phyloP scores from a whole-genome alignment of 345 rosid species.

The Kernera saxatilis region DNA sequence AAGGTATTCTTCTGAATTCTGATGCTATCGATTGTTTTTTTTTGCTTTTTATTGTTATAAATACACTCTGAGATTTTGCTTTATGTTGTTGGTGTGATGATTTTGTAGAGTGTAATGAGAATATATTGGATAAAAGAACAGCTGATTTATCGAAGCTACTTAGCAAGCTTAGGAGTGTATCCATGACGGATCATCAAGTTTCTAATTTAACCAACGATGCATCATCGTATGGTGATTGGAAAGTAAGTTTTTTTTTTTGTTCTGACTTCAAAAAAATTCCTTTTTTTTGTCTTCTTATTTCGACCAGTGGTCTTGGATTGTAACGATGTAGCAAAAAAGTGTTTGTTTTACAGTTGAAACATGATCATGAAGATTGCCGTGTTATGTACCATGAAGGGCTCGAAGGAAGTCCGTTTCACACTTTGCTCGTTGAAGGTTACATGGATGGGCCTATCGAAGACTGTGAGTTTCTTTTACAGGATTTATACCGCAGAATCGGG shows the following conservation, averaged over 20 bases:
- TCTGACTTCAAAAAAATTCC: background rate
- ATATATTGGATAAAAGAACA: slow-evolving; percentile 51
- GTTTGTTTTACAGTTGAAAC: slow-evolving; percentile 57
- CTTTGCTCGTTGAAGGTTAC: slow-evolving; percentile 93
- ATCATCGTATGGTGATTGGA: slow-evolving; percentile 63
- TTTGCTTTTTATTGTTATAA: background rate
- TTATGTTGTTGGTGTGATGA: slow-evolving; percentile 13
- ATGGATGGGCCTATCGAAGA: slow-evolving; percentile 72
- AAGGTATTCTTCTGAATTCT: slow-evolving; percentile 34
- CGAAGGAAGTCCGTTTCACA: slow-evolving; percentile 73
- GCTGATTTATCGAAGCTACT: slow-evolving; percentile 56
- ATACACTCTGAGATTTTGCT: background rate
- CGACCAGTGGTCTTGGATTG: background rate
- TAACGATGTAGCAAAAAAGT: background rate
- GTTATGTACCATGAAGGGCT: slow-evolving; percentile 97
- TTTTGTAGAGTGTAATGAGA: slow-evolving; percentile 48
- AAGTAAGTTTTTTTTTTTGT: slow-evolving; percentile 41
- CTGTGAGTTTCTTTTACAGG: slow-evolving; percentile 46
- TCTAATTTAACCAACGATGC: slow-evolving; percentile 32
- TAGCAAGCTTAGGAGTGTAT: slow-evolving; percentile 74
- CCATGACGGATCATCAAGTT: slow-evolving; percentile 36
- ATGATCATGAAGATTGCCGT: slow-evolving; percentile 72
- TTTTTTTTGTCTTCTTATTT: background rate
- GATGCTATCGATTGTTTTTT: background rate
- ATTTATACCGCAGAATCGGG: background rate